Percentiles rank a stretch among this genome's conserved stretches.
Conservation (phyloP, 164 flowering plant genomes). For the Macadamia tetraphylla region DNA sequence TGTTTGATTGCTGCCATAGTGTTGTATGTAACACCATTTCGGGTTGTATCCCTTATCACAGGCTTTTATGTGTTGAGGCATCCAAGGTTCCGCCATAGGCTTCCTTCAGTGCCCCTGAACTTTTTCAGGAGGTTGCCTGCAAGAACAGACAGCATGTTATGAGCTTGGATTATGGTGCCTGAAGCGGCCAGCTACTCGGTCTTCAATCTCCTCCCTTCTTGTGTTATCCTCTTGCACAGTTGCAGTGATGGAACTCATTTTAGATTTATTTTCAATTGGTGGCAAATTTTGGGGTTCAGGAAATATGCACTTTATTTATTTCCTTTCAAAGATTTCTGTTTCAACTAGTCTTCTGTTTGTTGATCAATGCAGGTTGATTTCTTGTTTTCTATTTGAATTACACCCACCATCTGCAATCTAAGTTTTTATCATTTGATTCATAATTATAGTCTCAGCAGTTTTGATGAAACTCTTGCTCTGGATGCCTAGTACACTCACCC, state of each 20-base stretch:
- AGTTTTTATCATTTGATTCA: no score
- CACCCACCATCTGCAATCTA: no score
- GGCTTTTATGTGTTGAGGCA: slow-evolving; percentile 59
- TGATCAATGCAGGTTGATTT: slow-evolving; percentile 20
- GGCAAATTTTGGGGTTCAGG: slow-evolving; percentile 15
- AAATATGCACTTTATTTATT: slow-evolving; percentile 6
- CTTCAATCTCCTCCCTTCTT: not conserved
- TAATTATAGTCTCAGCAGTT: not conserved
- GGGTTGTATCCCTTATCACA: slow-evolving; percentile 44
- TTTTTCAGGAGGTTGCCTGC: slow-evolving; percentile 72
- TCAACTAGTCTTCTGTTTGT: slow-evolving; percentile 12
- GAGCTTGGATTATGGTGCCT: slow-evolving; percentile 11
- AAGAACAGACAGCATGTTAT: slow-evolving; percentile 61
- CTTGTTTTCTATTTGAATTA: slow-evolving; percentile 1
- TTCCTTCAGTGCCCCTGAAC: slow-evolving; percentile 61
- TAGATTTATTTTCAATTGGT: slow-evolving; percentile 9
- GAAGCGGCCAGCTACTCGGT: not conserved
- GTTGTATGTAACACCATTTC: slow-evolving; percentile 64
- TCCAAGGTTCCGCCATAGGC: slow-evolving; percentile 68
- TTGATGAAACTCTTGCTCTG: no score
- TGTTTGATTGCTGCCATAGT: slow-evolving; percentile 61
- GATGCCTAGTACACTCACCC: no score
- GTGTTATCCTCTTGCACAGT: not conserved
- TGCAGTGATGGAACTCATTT: slow-evolving; percentile 14
- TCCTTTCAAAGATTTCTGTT: slow-evolving; percentile 17